Conservation (phyloP, 2,329 filamentous ascomycete species). For the Phoma herbarum region DNA sequence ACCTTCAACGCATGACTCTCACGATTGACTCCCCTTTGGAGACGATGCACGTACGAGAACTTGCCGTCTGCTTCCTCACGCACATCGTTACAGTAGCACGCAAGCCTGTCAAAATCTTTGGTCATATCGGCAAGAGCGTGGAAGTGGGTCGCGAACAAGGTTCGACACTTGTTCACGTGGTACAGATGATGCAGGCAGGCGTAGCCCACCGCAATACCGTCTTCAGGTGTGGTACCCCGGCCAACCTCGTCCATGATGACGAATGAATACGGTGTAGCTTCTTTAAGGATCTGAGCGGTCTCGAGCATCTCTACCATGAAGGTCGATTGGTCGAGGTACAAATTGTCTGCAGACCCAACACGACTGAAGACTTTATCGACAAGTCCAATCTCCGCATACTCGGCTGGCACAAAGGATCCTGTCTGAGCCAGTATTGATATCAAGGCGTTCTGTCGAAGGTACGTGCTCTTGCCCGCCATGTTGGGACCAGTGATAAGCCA, state of each 20-base stretch:
- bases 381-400: slow-evolving; percentile 83
- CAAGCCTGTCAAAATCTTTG: slow-evolving; percentile 65
- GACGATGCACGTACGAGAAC: slow-evolving; percentile 86
- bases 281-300: slow-evolving; percentile 86
- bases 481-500: slow-evolving; percentile 84
- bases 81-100: slow-evolving; percentile 89
- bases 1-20: slow-evolving; percentile 94
- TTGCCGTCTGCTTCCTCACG: slow-evolving; percentile 69
- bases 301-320: slow-evolving; percentile 99
- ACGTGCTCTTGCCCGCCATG: slow-evolving; percentile 98
- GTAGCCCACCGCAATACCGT: slow-evolving; percentile 89
- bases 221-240: slow-evolving; percentile 89
- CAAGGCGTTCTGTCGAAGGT: slow-evolving; percentile 92
- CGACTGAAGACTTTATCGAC: slow-evolving; percentile 97
- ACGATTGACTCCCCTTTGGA: slow-evolving; percentile 83
- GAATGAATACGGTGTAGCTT: slow-evolving; percentile 84
- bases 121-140: slow-evolving; percentile 84
- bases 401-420: slow-evolving; percentile 90
- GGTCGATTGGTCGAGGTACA: slow-evolving; percentile 94
- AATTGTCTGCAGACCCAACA: slow-evolving; percentile 85
- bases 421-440: slow-evolving; percentile 94
- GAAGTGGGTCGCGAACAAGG: slow-evolving; percentile 95
- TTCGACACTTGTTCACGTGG: slow-evolving; percentile 77
- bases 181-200: slow-evolving; percentile 87
- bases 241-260: slow-evolving; percentile 99